Percentiles rank a stretch among this genome's conserved stretches.
These are phyloP conservation scores for Rutidosis leptorrhynchoides DNA, from an alignment of 129 eudicot species.

Conservation along the genomic window DNA sequence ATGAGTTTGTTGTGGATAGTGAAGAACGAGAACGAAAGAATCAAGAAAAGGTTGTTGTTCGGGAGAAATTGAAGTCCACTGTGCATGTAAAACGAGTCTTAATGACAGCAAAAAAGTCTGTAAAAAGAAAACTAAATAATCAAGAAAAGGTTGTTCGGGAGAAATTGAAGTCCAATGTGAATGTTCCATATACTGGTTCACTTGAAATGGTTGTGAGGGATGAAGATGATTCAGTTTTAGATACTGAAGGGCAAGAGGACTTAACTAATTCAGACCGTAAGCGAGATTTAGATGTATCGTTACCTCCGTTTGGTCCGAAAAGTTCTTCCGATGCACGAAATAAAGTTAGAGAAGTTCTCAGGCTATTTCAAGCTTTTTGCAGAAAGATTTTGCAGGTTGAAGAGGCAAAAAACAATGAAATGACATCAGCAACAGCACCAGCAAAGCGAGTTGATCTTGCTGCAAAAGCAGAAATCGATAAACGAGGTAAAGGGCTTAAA, in stretches of 20 bases:
- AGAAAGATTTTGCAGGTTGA: constrained; percentile 68
- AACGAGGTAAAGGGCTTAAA: constrained; percentile 41
- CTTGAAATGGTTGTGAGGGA: constrained; percentile 33
- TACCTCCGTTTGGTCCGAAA: constrained; percentile 59
- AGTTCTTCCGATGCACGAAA: constrained; percentile 54
- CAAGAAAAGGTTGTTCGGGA: constrained; percentile 18
- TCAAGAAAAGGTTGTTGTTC: too few relatives aligned
- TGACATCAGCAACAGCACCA: constrained; percentile 22
- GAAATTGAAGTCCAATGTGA: constrained; percentile 1
- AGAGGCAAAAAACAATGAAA: constrained; percentile 50
- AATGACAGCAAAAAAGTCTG: constrained; percentile 30
- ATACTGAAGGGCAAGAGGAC: constrained; percentile 23
- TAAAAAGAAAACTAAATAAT: constrained; percentile 14
- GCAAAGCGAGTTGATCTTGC: constrained; percentile 54
- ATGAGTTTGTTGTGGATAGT: neutral
- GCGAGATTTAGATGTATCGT: constrained; percentile 33
- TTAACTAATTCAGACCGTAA: constrained; percentile 20
- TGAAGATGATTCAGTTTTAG: constrained; percentile 25
- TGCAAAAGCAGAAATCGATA: constrained; percentile 43
- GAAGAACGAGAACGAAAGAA: too few relatives aligned
- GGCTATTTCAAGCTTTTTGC: constrained; percentile 47
- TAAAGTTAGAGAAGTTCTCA: constrained; percentile 57
- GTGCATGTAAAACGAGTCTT: too few relatives aligned
- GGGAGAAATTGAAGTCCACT: too few relatives aligned
- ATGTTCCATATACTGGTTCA: constrained; percentile 23